These are phyloP conservation scores for Neodidymelliopsis sp. DNA, from an alignment of 2,329 filamentous ascomycete genomes.

Conservation along the genomic window DNA sequence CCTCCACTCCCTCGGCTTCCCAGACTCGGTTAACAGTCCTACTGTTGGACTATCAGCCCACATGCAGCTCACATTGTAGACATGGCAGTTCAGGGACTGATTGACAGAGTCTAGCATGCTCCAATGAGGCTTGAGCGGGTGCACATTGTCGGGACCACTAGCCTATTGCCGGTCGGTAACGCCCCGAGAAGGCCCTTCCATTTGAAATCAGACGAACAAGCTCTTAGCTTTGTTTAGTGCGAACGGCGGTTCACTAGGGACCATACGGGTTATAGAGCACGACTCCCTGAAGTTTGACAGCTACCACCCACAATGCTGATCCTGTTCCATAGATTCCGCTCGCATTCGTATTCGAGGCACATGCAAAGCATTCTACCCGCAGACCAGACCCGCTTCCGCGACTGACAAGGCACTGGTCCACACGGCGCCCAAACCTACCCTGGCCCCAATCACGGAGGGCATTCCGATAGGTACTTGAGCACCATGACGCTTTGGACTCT, in stretches of 20 bases:
- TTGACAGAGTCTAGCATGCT: neutral
- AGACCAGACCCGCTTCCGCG: conserved; percentile 10
- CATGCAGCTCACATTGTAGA: neutral
- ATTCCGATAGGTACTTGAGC: conserved; percentile 19
- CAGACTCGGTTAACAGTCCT: neutral
- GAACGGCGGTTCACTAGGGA: conserved; percentile 6
- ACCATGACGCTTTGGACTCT: conserved; percentile 18
- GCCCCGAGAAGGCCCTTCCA: conserved; percentile 3
- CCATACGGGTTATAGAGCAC: neutral
- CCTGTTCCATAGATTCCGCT: neutral
- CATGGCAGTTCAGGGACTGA: neutral
- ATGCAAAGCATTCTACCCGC: conserved; percentile 4
- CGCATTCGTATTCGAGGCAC: conserved; percentile 1
- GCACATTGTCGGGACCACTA: conserved; percentile 8
- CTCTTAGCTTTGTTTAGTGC: conserved; percentile 6
- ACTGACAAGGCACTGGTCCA: conserved; percentile 19
- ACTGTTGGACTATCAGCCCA: neutral
- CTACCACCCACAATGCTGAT: neutral
- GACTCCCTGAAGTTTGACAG: conserved; percentile 1
- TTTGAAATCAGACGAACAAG: conserved; percentile 2
- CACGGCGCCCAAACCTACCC: conserved; percentile 15
- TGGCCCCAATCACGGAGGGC: conserved; percentile 18
- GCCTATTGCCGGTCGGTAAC: conserved; percentile 8
- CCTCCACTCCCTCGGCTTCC: neutral
- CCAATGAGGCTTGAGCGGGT: conserved; percentile 5